These are phyloP conservation scores for Wickerhamiella spandovensis DNA, from an alignment of 805 yeast genomes.

Conservation along the genomic window DNA sequence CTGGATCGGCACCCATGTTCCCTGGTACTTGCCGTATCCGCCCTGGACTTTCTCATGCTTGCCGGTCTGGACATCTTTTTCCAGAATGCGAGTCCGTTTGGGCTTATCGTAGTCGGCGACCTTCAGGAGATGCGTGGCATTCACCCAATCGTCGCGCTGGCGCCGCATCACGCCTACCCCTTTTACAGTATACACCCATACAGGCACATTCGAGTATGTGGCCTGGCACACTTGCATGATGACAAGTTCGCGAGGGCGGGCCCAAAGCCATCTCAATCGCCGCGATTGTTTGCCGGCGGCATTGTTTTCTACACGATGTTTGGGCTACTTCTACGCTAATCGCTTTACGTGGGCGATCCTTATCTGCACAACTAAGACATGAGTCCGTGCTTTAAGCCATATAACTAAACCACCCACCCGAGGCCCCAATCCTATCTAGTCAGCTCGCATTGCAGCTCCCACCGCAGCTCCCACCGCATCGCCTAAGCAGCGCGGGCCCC, in stretches of 20 bases:
- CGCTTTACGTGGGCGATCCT: too few species aligned
- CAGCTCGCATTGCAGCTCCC: too few species aligned
- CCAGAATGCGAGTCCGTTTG: constrained; percentile 80
- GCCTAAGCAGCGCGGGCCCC: too few species aligned
- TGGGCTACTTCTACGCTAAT: too few species aligned
- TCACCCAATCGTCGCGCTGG: constrained; percentile 86
- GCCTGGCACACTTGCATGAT: constrained; percentile 27
- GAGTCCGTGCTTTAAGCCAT: too few species aligned
- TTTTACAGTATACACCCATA: constrained; percentile 40
- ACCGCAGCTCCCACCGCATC: too few species aligned
- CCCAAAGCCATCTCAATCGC: neutral
- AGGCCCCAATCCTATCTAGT: too few species aligned
- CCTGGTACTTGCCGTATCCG: constrained; percentile 94
- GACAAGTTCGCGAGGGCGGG: neutral
- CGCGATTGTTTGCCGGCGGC: neutral
- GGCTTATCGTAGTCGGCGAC: constrained; percentile 93
- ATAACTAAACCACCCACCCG: too few species aligned
- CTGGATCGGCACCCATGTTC: constrained; percentile 86
- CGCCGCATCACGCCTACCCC: constrained; percentile 82
- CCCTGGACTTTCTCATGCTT: constrained; percentile 91
- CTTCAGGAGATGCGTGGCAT: constrained; percentile 89
- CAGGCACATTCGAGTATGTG: constrained; percentile 33
- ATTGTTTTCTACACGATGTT: too few species aligned
- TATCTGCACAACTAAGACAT: neutral
- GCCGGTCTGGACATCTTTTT: constrained; percentile 84